These are phyloP conservation scores for Melanomma pulvis-pyrius DNA, from an alignment of 495 filamentous ascomycete genomes.

Conservation along the genomic window DNA sequence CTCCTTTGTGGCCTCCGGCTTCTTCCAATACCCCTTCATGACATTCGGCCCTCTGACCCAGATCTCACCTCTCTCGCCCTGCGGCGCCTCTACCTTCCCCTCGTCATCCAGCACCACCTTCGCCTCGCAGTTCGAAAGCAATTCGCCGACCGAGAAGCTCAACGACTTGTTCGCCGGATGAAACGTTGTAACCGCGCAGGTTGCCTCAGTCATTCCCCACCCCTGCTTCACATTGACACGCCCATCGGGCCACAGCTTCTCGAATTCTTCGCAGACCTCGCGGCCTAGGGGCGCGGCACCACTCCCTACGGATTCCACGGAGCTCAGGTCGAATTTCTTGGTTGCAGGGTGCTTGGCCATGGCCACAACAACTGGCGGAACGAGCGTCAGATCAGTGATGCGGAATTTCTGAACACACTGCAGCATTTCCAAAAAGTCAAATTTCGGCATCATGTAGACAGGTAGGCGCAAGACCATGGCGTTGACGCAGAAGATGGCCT, in stretches of 20 bases:
- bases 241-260: slow-evolving; percentile 60
- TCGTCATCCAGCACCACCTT: slow-evolving; percentile 57
- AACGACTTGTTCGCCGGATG: slow-evolving; percentile 52
- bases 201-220: slow-evolving; percentile 84
- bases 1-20: slow-evolving; percentile 45
- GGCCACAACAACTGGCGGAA: slow-evolving; percentile 72
- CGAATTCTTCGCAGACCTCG: slow-evolving; percentile 63
- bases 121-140: slow-evolving; percentile 68
- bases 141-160: slow-evolving; percentile 63
- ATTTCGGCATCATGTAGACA: slow-evolving; percentile 73
- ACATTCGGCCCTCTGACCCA: slow-evolving; percentile 46
- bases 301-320: slow-evolving; percentile 57
- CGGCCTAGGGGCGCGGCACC: slow-evolving; percentile 55
- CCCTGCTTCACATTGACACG: slow-evolving; percentile 68
- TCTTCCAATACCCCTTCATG: slow-evolving; percentile 50
- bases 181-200: slow-evolving; percentile 66
- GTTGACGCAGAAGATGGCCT: slow-evolving; percentile 52
- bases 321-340: slow-evolving; percentile 68
- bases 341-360: slow-evolving; percentile 71
- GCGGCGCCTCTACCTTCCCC: slow-evolving; percentile 38
- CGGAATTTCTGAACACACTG: slow-evolving; percentile 66
- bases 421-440: slow-evolving; percentile 73
- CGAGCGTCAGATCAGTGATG: slow-evolving; percentile 64
- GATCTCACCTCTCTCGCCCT: slow-evolving; percentile 44
- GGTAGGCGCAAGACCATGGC: slow-evolving; percentile 44